These are phyloP conservation scores for Porcisia hertigi DNA, from an alignment of 208 protist genomes.

Conservation along the genomic window DNA sequence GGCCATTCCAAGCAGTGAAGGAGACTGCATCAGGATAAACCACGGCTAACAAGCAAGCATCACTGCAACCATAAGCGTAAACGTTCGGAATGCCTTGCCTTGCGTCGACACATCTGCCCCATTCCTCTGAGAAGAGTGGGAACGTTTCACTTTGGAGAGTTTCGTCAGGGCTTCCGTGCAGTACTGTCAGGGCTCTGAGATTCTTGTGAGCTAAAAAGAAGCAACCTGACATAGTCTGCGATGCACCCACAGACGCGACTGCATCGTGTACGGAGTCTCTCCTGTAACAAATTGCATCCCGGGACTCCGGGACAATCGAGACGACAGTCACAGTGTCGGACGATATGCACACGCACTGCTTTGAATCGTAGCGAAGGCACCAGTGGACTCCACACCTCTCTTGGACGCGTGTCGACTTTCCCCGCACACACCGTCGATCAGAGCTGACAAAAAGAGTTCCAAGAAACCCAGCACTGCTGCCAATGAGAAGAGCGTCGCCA, in stretches of 20 bases:
- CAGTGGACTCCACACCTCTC: slow-evolving; percentile 1
- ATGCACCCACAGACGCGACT: slow-evolving; percentile 1
- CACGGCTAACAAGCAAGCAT: slow-evolving; percentile 15
- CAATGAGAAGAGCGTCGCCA: slow-evolving; percentile 20
- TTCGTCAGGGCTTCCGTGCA: background rate
- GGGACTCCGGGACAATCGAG: background rate
- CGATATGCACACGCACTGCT: slow-evolving; percentile 15
- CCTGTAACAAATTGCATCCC: background rate
- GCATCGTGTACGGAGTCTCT: background rate
- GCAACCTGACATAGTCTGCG: background rate
- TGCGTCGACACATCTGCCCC: background rate
- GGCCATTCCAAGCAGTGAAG: slow-evolving; percentile 18
- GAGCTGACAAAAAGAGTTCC: slow-evolving; percentile 17
- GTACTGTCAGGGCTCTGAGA: slow-evolving; percentile 13
- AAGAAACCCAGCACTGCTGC: slow-evolving; percentile 28
- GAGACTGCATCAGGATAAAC: slow-evolving; percentile 36
- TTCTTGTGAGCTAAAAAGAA: slow-evolving; percentile 16
- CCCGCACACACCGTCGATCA: slow-evolving; percentile 3
- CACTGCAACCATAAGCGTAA: slow-evolving; percentile 6
- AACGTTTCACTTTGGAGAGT: background rate
- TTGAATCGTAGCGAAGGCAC: slow-evolving; percentile 4
- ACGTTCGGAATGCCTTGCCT: background rate
- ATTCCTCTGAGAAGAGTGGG: slow-evolving; percentile 1
- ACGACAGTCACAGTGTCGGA: background rate
- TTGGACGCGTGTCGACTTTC: slow-evolving; percentile 12